Evolutionary conservation across 1,139 yeast genomes (phyloP), one percentile per base, ranked within the genome.

Genomic region (Debaryomyces udenii): DNA sequence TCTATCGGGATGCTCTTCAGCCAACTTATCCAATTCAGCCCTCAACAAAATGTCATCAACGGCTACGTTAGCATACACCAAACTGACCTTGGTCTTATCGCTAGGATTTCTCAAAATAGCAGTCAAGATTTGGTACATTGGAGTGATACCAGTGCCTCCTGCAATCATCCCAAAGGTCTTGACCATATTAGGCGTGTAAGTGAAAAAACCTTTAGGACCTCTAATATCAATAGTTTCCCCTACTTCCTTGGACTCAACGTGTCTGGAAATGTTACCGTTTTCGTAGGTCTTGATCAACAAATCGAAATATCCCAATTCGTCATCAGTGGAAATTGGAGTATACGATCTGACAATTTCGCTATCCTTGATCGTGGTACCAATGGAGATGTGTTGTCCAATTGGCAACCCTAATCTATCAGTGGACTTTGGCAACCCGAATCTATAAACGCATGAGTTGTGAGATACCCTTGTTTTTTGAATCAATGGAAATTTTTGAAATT

Each of bases 131-230:
- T 93, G 99, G 75, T 77, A 90, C 74, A 91, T 76, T 47, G 98
- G 99, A 23, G 97, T 88, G 66, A 93, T 89, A 66, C 98, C 98
- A 37, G 95, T 78, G 59, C 99, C 99, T 54, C 96, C 99, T 52
- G 97, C 98, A 56, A 93, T 76, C 71, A 93, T 77, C 41, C 86
- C 86, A 59, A 94, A 79, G 49, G 81, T 74, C 56, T 86, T 80
- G 68, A 80, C 93, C 69, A 83, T 80, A 74, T 91, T 91, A 54
- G 93, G 86, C 42, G 81, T 74, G 70, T 91, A 91, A 47, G 82
- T 79, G 75, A 89, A 91, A 56, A 83, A 83, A 6, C 99, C 99
- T 69, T 89, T 89, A 56, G 99, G 99, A 22, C 99, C 99, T 57
- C 90, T 80, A 46, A 73, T 67, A 36, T 70, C 70, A 40, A 72